Conservation (phyloP, 163 green algal genomes). For the Volvox carteri region DNA sequence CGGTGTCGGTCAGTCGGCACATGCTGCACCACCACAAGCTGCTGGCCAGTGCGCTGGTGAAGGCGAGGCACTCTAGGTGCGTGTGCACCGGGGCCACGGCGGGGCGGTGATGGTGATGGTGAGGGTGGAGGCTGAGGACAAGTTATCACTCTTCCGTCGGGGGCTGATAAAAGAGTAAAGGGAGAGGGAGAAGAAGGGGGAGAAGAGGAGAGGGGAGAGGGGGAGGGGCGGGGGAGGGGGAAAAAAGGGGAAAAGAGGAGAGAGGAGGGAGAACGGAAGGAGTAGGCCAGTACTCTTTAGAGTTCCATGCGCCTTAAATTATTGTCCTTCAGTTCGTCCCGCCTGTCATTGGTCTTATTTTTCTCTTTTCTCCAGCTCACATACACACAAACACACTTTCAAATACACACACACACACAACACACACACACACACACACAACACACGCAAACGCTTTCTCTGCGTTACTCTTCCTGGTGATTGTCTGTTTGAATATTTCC, state of each 20-base stretch:
- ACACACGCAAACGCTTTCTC: not conserved
- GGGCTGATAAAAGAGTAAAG: too few relatives aligned
- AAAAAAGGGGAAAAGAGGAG: slow-evolving; percentile 2
- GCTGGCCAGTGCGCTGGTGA: slow-evolving; percentile 41
- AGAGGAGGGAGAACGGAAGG: not conserved
- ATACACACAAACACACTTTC: not conserved
- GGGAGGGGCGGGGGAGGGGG: not conserved
- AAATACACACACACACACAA: not conserved
- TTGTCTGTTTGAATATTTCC: too few relatives aligned
- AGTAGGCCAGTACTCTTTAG: not conserved
- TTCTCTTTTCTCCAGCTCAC: too few relatives aligned
- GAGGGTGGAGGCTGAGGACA: too few relatives aligned
- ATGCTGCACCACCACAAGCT: slow-evolving; percentile 43
- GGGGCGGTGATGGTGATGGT: too few relatives aligned
- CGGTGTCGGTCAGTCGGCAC: slow-evolving; percentile 18
- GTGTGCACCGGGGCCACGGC: too few relatives aligned
- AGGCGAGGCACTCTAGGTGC: slow-evolving; percentile 45
- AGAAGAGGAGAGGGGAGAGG: too few relatives aligned
- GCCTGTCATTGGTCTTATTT: too few relatives aligned
- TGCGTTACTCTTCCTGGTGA: too few relatives aligned
- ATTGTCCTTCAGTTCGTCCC: too few relatives aligned
- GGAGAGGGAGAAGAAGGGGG: not conserved
- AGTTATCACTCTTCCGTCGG: too few relatives aligned
- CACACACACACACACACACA: not conserved
- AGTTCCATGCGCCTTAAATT: too few relatives aligned